Conservation (phyloP, 106 monocot genomes). For the Dactylorhiza incarnata region DNA sequence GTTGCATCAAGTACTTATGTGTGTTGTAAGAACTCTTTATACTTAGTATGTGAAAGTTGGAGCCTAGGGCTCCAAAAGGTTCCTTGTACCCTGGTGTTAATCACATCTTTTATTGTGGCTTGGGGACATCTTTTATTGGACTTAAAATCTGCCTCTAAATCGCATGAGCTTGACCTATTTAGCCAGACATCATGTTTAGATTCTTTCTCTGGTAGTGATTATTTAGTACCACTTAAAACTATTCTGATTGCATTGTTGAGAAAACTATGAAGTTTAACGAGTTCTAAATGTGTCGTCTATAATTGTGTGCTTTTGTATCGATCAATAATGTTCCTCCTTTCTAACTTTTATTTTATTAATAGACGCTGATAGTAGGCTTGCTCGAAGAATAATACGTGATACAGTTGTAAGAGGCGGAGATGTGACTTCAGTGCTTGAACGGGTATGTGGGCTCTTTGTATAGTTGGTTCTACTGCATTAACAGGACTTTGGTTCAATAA, state of each 20-base stretch:
- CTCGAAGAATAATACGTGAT: constrained; percentile 84
- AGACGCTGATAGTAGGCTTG: constrained; percentile 89
- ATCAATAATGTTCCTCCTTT: neutral
- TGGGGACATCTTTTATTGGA: neutral
- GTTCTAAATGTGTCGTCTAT: neutral
- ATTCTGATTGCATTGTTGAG: neutral
- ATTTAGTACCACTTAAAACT: neutral
- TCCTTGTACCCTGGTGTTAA: no score
- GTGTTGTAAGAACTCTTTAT: no score
- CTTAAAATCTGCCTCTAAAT: neutral
- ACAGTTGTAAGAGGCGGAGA: constrained; percentile 87
- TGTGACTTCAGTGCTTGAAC: constrained; percentile 89
- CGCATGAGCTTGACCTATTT: neutral
- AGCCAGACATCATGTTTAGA: neutral
- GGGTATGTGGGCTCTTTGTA: constrained; percentile 11
- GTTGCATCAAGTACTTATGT: no score
- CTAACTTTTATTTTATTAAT: constrained; percentile 3
- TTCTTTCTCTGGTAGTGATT: constrained; percentile 2
- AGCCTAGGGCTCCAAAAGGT: no score
- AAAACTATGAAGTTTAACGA: neutral
- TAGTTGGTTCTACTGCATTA: no score
- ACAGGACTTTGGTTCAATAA: no score
- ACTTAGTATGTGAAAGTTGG: no score
- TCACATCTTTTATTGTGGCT: no score
- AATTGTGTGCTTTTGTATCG: neutral